These are phyloP conservation scores for Tolypocladium tundrense DNA, from an alignment of 2,329 filamentous ascomycete genomes.

Conservation along the genomic window DNA sequence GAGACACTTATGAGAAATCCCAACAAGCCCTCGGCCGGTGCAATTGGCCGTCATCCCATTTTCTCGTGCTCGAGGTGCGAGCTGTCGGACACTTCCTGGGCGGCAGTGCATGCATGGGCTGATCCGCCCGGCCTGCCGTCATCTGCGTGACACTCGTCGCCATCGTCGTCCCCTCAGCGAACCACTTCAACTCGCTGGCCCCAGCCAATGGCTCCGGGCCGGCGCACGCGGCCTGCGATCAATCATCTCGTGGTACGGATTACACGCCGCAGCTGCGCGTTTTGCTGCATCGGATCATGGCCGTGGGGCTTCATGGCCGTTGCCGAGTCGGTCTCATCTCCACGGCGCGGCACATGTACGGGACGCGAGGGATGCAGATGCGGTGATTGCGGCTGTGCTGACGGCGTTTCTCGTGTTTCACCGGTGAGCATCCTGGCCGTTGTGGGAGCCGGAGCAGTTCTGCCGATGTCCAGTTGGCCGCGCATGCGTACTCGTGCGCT, in stretches of 20 bases:
- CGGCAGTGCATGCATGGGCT: background rate
- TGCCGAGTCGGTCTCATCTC: background rate
- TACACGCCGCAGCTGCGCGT: background rate
- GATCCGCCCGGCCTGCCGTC: background rate
- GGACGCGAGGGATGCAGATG: background rate
- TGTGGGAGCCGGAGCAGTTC: background rate
- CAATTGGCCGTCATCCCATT: background rate
- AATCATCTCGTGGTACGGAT: background rate
- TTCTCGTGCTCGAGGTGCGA: background rate
- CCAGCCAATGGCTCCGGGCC: background rate
- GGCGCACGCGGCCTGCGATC: background rate
- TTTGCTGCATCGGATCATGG: background rate
- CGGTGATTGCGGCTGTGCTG: background rate
- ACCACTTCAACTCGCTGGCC: background rate
- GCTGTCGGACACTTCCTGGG: background rate
- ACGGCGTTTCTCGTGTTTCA: background rate
- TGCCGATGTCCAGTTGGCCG: background rate
- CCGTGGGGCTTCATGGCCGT: background rate
- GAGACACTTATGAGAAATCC: background rate
- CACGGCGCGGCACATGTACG: background rate
- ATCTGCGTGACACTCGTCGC: background rate
- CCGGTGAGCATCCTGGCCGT: background rate
- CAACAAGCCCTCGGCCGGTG: background rate
- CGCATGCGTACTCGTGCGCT: background rate
- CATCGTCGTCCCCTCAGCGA: background rate